Evolutionary conservation across 2,329 filamentous ascomycete species (phyloP), one percentile per base, ranked within the genome.

Genomic region (Beauveria bassiana): DNA sequence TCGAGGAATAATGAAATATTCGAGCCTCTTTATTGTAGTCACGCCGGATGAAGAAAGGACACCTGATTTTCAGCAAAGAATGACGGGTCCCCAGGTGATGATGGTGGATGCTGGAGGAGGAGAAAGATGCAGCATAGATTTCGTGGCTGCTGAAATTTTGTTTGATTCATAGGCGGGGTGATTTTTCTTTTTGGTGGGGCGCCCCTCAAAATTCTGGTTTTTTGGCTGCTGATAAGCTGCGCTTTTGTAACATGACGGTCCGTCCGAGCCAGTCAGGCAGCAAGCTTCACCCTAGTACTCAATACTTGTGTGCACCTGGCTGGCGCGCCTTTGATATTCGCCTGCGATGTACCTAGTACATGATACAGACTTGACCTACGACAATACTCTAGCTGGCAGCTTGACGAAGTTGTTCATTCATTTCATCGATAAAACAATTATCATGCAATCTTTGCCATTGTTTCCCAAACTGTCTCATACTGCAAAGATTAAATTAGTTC

Each of bases 171-270:
- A 73, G 72, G 73, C 73, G 73, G 73, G 73, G 73, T 75, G 72
- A 70, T 73, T 72, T 74, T 74, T 73, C 68, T 68, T 69, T 62
- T 62, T 63, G 69, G 73, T 74, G 73, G 73, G 73, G 73, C 72
- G 66, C 62, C 62, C 68, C 57, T 59, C 69, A 72, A 69, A 72
- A 70, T 71, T 73, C 8, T 52, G 47, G 56, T 40, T 42, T 24
- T 46, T 31, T 54, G 42, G 20, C 50, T 47, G 50, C 42, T 54
- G 59, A 61, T 61, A 61, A 61, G 59, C 59, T 16, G 50, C 42
- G n/a, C 22, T 18, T 34, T 18, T 51, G 18, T 4, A 22, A 28
- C 10, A 6, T 55, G 42, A 52, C 43, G 59, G 59, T 61, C 28
- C 59, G 22, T 61, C 59, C 50, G 59, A 61, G 59, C 50, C 59